phyloP scores from a whole-genome alignment of 306 rosid genomes.

The Mimosa pudica region DNA sequence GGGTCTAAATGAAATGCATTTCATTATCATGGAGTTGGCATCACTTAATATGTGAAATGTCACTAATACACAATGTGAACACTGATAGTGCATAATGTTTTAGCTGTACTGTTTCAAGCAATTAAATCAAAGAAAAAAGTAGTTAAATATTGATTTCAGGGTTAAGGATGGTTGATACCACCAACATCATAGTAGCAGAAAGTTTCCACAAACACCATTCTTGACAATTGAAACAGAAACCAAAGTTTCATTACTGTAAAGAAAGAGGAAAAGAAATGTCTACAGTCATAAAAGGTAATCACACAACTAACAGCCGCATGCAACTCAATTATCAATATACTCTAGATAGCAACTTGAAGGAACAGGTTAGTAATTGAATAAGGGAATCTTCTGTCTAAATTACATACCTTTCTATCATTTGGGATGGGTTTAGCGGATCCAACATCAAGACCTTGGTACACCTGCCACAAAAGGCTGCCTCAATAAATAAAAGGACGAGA shows the following conservation, averaged over 20 bases:
- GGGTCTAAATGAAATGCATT: neutral
- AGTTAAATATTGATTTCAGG: neutral
- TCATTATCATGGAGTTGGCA: neutral
- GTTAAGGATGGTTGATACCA: neutral
- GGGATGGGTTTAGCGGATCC: conserved; percentile 93
- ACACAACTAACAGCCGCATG: neutral
- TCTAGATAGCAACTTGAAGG: neutral
- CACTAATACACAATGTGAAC: neutral
- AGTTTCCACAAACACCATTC: neutral
- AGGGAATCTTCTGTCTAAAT: conserved; percentile 25
- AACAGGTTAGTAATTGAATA: neutral
- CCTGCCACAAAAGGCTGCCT: conserved; percentile 46
- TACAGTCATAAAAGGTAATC: neutral
- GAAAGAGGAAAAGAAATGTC: neutral
- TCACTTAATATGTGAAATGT: neutral
- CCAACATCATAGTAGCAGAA: neutral
- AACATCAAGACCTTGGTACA: conserved; percentile 84
- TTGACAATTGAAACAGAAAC: conserved; percentile 14
- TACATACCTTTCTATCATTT: conserved; percentile 66
- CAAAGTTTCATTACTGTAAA: neutral
- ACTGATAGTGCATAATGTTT: neutral
- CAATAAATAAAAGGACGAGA: conserved; percentile 2
- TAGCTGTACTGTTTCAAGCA: conserved; percentile 2
- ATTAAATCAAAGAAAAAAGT: neutral
- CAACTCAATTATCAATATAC: neutral